Conservation (phyloP, 257 asterid genomes). For the Fraxinus cuspidata region DNA sequence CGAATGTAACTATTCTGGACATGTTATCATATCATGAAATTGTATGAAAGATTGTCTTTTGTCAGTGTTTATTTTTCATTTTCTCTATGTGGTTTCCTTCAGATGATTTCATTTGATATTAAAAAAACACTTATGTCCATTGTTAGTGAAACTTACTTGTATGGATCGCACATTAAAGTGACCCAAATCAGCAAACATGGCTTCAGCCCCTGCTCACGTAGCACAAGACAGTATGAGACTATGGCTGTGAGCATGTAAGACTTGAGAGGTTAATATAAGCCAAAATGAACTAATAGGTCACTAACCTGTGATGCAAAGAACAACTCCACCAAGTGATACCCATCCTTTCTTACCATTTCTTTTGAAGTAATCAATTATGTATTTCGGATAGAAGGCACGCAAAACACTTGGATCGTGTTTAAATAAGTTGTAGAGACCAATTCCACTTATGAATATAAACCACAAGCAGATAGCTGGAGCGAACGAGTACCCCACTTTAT, state of each 20-base stretch:
- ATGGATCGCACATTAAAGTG: constrained; percentile 63
- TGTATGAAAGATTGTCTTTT: too few species aligned
- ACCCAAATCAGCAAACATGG: constrained; percentile 87
- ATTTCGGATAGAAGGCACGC: constrained; percentile 59
- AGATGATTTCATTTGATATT: too few species aligned
- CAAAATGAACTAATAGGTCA: neutral
- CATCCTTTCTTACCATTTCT: constrained; percentile 62
- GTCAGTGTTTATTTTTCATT: neutral
- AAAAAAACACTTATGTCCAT: too few species aligned
- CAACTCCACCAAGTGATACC: constrained; percentile 71
- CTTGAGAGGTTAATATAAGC: neutral
- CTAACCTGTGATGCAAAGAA: constrained; percentile 67
- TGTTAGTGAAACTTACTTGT: constrained; percentile 41
- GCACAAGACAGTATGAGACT: neutral
- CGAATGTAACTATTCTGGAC: too few species aligned
- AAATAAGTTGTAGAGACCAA: constrained; percentile 58
- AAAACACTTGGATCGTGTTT: constrained; percentile 44
- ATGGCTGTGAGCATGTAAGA: neutral
- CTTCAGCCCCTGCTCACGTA: constrained; percentile 59
- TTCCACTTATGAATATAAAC: constrained; percentile 51
- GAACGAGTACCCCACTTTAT: constrained; percentile 66
- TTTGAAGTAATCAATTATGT: constrained; percentile 55
- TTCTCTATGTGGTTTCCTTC: too few species aligned
- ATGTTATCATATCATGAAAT: too few species aligned
- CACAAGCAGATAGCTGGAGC: constrained; percentile 64